These are phyloP conservation scores for Pelargonium australe DNA, from an alignment of 441 rosid genomes.

Conservation along the genomic window DNA sequence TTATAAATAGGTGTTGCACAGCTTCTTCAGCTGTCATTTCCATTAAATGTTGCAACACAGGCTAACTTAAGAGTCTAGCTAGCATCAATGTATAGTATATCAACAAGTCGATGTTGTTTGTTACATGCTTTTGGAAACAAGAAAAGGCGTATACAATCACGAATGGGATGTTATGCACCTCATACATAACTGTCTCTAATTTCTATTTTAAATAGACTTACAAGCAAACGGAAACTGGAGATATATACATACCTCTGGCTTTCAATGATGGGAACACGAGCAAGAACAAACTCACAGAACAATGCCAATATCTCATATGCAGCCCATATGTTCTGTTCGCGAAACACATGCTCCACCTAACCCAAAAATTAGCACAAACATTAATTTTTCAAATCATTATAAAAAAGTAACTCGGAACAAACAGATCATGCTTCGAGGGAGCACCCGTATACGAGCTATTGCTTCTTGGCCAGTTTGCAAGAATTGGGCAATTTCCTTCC, in stretches of 20 bases:
- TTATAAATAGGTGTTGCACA: no score
- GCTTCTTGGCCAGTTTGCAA: slow-evolving; percentile 89
- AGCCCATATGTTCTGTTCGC: slow-evolving; percentile 72
- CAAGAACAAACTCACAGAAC: slow-evolving; percentile 82
- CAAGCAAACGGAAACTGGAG: background rate
- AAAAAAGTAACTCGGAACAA: slow-evolving; percentile 7
- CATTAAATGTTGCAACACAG: background rate
- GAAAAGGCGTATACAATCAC: background rate
- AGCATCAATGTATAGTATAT: no score
- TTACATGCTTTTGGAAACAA: background rate
- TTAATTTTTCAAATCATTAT: slow-evolving; percentile 11
- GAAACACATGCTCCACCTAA: slow-evolving; percentile 88
- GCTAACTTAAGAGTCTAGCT: background rate
- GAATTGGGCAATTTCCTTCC: slow-evolving; percentile 86
- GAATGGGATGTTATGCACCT: background rate
- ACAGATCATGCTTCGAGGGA: slow-evolving; percentile 4
- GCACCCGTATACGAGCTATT: slow-evolving; percentile 84
- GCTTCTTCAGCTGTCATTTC: no score
- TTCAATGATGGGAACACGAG: slow-evolving; percentile 77
- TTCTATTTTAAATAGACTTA: background rate
- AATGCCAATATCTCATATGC: slow-evolving; percentile 79
- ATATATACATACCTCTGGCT: slow-evolving; percentile 42
- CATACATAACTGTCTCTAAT: background rate
- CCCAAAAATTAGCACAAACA: slow-evolving; percentile 8
- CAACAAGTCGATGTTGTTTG: background rate